A percentile compares a stretch with the other conserved stretches of the same genome.
Evolutionary conservation across 805 yeast genomes (phyloP).

Genomic region (Saccharomycopsis sp.): DNA sequence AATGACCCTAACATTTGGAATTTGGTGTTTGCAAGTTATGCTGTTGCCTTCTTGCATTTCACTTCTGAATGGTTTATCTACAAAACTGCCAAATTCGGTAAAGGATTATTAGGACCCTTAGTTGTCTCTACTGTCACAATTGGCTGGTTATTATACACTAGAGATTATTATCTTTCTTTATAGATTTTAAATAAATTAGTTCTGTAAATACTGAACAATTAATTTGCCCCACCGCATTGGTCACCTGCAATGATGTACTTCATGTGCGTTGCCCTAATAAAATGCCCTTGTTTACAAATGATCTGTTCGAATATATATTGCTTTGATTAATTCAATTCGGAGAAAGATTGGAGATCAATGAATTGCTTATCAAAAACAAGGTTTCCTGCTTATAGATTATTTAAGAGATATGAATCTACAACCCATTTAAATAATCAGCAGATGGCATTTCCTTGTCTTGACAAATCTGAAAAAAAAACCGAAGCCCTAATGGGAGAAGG

Average conservation of each 20-base stretch:
- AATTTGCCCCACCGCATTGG: too few species aligned
- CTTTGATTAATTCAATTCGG: too few species aligned
- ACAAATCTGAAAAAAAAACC: conserved; percentile 31
- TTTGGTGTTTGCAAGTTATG: conserved; percentile 71
- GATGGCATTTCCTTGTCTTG: conserved; percentile 79
- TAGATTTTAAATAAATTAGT: conserved; percentile 3
- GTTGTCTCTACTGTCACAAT: conserved; percentile 69
- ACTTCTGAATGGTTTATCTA: conserved; percentile 73
- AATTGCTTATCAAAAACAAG: too few species aligned
- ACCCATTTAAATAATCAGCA: conserved; percentile 1
- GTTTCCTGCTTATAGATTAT: too few species aligned
- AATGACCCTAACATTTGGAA: conserved; percentile 65
- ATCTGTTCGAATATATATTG: too few species aligned
- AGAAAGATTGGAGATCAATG: too few species aligned
- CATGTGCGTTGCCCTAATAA: too few species aligned
- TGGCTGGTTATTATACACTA: conserved; percentile 74
- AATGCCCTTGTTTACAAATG: too few species aligned
- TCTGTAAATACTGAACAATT: too few species aligned
- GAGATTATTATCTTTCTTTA: conserved; percentile 45
- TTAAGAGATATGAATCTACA: background rate
- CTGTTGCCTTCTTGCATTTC: conserved; percentile 81
- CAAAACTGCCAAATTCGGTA: conserved; percentile 76
- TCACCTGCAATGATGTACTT: too few species aligned
- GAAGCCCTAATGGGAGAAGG: conserved; percentile 41
- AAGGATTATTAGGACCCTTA: conserved; percentile 85